A percentile compares a stretch with the other conserved stretches of the same genome.
phyloP scores from a whole-genome alignment of 352 stramenopile genomes.

The Phytophthora foliorum region DNA sequence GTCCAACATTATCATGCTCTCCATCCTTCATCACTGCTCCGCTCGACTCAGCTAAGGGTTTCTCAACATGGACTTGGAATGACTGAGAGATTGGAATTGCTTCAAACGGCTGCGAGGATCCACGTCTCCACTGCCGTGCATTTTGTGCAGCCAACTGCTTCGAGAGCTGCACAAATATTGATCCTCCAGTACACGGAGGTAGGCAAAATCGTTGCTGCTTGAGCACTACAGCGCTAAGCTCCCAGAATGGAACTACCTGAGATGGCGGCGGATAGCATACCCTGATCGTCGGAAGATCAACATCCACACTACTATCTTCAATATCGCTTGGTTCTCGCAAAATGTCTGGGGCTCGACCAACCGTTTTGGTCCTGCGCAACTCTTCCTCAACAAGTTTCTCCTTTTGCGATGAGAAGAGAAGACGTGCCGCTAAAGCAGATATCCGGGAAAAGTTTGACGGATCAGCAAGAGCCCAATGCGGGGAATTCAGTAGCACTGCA shows the following conservation, averaged over 20 bases:
- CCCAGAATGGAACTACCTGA: conserved; percentile 32
- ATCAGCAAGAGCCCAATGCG: conserved; percentile 34
- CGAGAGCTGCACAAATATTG: conserved; percentile 38
- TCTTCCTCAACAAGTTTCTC: conserved; percentile 43
- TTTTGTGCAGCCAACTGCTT: conserved; percentile 40
- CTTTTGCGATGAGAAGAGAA: conserved; percentile 59
- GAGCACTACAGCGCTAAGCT: conserved; percentile 3
- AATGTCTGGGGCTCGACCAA: conserved; percentile 15
- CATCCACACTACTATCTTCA: conserved; percentile 16
- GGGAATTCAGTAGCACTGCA: conserved; percentile 35
- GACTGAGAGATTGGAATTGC: conserved; percentile 45
- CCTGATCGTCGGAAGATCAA: conserved; percentile 26
- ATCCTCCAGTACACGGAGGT: conserved; percentile 1
- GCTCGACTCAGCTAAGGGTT: background rate
- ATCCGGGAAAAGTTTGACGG: conserved; percentile 31
- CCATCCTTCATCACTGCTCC: background rate
- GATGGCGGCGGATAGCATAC: conserved; percentile 19
- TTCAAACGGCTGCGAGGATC: conserved; percentile 49
- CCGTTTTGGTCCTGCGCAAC: conserved; percentile 33
- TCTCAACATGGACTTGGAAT: conserved; percentile 43
- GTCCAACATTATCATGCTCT: background rate
- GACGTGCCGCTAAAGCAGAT: conserved; percentile 6
- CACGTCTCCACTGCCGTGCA: conserved; percentile 38
- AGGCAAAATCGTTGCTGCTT: conserved; percentile 10
- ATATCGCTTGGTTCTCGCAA: conserved; percentile 14